Conservation (phyloP, 345 rosid species). For the Linum lewisii region DNA sequence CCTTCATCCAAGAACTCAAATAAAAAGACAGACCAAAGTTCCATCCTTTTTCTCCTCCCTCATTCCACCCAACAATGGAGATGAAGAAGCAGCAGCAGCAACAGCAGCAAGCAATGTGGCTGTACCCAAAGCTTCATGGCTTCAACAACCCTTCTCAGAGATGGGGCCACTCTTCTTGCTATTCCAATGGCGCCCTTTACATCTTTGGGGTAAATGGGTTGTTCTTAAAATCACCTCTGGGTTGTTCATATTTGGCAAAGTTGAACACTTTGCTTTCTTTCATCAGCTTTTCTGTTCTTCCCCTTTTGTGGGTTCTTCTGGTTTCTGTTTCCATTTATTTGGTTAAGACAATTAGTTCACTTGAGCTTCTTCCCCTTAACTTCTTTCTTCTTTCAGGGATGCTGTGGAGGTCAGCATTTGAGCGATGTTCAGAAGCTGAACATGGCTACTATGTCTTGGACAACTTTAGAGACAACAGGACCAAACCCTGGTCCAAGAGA, state of each 20-base stretch:
- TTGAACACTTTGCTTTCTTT: not conserved
- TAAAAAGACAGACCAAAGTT: no score
- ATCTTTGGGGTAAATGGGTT: constrained; percentile 47
- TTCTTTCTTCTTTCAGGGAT: constrained; percentile 30
- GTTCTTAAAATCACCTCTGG: not conserved
- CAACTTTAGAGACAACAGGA: constrained; percentile 40
- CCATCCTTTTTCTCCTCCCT: no score
- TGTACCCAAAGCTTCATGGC: constrained; percentile 47
- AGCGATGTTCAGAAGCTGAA: constrained; percentile 52
- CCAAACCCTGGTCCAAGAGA: constrained; percentile 68
- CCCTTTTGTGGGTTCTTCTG: not conserved
- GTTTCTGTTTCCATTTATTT: not conserved
- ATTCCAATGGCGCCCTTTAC: constrained; percentile 44
- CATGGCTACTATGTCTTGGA: constrained; percentile 47
- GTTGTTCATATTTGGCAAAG: not conserved
- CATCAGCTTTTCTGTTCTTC: not conserved
- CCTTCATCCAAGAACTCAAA: no score
- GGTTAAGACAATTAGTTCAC: not conserved
- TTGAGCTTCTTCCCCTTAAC: no score
- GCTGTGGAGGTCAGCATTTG: constrained; percentile 67
- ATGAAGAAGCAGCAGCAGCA: constrained; percentile 25
- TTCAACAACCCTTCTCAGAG: constrained; percentile 55
- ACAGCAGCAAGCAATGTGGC: constrained; percentile 60
- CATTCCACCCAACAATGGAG: constrained; percentile 11
- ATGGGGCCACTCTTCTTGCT: constrained; percentile 84